These are phyloP conservation scores for Cercospora zeae-maydis DNA, from an alignment of 2,329 filamentous ascomycete species.

Conservation along the genomic window DNA sequence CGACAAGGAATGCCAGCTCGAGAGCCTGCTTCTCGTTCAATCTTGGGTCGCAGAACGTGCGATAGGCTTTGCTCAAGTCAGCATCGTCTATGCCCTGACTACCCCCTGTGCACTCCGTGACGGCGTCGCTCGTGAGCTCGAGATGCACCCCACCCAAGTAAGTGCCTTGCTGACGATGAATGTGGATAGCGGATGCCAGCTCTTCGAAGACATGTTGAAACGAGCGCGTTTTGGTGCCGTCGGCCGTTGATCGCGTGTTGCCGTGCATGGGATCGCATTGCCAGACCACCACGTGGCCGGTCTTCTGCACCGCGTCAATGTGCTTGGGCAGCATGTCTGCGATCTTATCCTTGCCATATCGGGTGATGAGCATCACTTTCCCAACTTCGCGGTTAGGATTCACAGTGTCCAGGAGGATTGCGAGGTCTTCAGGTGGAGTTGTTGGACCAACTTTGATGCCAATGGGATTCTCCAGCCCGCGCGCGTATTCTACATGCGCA, in stretches of 20 bases:
- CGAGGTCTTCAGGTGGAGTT: conserved; percentile 72
- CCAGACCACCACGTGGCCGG: conserved; percentile 79
- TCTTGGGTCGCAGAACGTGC: conserved; percentile 90
- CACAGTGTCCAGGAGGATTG: conserved; percentile 74
- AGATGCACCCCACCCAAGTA: conserved; percentile 93
- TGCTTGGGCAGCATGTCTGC: conserved; percentile 72
- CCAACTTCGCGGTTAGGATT: conserved; percentile 80
- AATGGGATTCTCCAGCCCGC: conserved; percentile 91
- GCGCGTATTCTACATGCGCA: conserved; percentile 95
- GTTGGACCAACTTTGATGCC: conserved; percentile 93
- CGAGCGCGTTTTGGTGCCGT: conserved; percentile 84
- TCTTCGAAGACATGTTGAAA: conserved; percentile 90
- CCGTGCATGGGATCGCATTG: conserved; percentile 99
- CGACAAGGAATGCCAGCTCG: conserved; percentile 89
- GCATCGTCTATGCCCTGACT: conserved; percentile 83
- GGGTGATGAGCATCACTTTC: conserved; percentile 93
- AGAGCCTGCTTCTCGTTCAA: conserved; percentile 97
- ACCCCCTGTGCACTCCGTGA: conserved; percentile 92
- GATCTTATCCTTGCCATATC: conserved; percentile 81
- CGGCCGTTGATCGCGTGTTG: conserved; percentile 62
- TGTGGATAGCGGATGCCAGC: conserved; percentile 74
- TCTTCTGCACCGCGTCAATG: conserved; percentile 82
- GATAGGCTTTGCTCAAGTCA: conserved; percentile 86
- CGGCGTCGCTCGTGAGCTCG: conserved; percentile 90
- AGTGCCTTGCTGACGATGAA: conserved; percentile 78